These are phyloP conservation scores for Tylopilus intermedius DNA, from an alignment of 768 basidiomycete genomes.

Conservation along the genomic window DNA sequence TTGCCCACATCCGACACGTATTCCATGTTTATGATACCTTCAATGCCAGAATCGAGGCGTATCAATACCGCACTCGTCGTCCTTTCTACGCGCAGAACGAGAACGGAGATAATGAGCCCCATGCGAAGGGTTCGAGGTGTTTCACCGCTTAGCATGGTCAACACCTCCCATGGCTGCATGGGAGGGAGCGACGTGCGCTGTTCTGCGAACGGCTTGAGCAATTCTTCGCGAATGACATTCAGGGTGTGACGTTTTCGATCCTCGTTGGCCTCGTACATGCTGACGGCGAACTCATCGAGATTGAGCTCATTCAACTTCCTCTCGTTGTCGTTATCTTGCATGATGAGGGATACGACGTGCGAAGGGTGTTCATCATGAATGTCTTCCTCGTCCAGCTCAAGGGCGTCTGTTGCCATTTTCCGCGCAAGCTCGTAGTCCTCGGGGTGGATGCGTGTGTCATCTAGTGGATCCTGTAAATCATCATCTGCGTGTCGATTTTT, in stretches of 20 bases:
- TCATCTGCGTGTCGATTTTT: constrained; percentile 60
- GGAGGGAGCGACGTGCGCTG: constrained; percentile 57
- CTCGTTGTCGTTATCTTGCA: constrained; percentile 74
- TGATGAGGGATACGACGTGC: constrained; percentile 78
- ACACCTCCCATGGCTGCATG: constrained; percentile 71
- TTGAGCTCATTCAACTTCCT: constrained; percentile 86
- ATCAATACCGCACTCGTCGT: constrained; percentile 47
- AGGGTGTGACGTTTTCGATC: constrained; percentile 88
- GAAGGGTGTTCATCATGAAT: constrained; percentile 90
- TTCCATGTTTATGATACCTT: constrained; percentile 64
- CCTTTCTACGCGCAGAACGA: constrained; percentile 50
- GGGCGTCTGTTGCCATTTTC: constrained; percentile 96
- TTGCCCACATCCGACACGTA: constrained; percentile 52
- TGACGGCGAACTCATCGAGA: constrained; percentile 93
- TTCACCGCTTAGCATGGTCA: constrained; percentile 96
- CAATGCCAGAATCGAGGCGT: constrained; percentile 90
- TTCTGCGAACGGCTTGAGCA: constrained; percentile 78
- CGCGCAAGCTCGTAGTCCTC: constrained; percentile 97
- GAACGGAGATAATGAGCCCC: constrained; percentile 78
- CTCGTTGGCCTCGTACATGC: constrained; percentile 76
- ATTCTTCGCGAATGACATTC: constrained; percentile 82
- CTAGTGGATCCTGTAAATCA: constrained; percentile 81
- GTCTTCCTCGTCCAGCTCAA: constrained; percentile 98
- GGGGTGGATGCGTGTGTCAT: constrained; percentile 93
- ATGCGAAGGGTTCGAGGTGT: constrained; percentile 68